Evolutionary conservation across 495 filamentous ascomycete genomes (phyloP).

Genomic region (Podospora didyma): DNA sequence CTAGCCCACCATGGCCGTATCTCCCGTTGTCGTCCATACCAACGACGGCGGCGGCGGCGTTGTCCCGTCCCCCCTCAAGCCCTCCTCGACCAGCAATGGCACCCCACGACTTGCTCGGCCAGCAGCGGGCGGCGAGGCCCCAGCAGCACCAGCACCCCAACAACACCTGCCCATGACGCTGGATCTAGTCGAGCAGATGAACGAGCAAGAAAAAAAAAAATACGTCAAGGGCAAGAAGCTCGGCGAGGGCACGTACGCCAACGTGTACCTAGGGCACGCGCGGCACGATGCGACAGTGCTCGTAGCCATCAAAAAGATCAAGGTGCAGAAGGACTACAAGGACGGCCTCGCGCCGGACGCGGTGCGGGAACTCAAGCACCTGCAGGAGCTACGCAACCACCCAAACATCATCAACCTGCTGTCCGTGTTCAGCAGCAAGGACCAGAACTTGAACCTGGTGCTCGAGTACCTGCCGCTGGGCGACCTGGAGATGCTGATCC

Average conservation of each 20-base stretch:
- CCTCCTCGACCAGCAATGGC: slow-evolving; percentile 20
- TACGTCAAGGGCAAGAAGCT: slow-evolving; percentile 92
- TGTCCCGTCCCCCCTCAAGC: slow-evolving; percentile 16
- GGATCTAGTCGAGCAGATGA: slow-evolving; percentile 81
- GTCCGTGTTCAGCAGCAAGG: slow-evolving; percentile 88
- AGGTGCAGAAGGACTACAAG: slow-evolving; percentile 73
- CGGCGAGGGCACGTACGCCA: slow-evolving; percentile 95
- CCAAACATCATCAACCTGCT: slow-evolving; percentile 91
- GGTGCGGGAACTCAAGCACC: slow-evolving; percentile 88
- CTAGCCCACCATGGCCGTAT: slow-evolving; percentile 34
- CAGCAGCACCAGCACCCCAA: slow-evolving; percentile 2
- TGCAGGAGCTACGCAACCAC: slow-evolving; percentile 85
- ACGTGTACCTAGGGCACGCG: slow-evolving; percentile 84
- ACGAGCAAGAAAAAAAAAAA: slow-evolving; percentile 78
- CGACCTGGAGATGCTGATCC: slow-evolving; percentile 90
- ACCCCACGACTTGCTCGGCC: slow-evolving; percentile 21
- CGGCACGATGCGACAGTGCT: slow-evolving; percentile 58
- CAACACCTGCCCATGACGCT: slow-evolving; percentile 20
- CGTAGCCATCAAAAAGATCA: slow-evolving; percentile 99
- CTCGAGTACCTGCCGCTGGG: slow-evolving; percentile 88
- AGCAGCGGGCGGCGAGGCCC: slow-evolving; percentile 9
- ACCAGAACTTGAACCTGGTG: slow-evolving; percentile 87
- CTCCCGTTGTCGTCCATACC: slow-evolving; percentile 21
- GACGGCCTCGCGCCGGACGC: slow-evolving; percentile 93
- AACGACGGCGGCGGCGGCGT: slow-evolving; percentile 13